A percentile compares a stretch with the other conserved stretches of the same genome.
phyloP scores from a whole-genome alignment of 2,329 filamentous ascomycete species.

The Pseudohalonectria lignicola region DNA sequence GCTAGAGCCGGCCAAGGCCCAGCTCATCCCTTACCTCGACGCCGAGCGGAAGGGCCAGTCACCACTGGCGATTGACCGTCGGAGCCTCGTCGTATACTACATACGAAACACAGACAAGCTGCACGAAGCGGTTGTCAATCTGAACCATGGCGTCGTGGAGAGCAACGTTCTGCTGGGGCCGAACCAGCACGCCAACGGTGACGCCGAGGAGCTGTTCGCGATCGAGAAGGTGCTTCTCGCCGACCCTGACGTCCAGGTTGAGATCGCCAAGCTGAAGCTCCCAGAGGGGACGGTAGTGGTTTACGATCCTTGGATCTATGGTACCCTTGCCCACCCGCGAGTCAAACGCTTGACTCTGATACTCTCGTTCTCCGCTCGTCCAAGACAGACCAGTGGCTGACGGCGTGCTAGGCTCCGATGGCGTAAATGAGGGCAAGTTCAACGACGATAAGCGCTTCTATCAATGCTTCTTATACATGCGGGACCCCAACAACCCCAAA shows the following conservation, averaged over 20 bases:
- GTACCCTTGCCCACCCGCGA: no score
- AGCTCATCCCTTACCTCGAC: conserved; percentile 37
- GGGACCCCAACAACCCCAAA: conserved; percentile 45
- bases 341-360: no score
- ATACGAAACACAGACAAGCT: conserved; percentile 50
- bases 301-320: conserved; percentile 56
- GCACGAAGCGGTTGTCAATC: conserved; percentile 46
- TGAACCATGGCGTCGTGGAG: conserved; percentile 38
- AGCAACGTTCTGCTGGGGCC: conserved; percentile 46
- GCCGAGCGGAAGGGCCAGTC: conserved; percentile 30
- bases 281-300: conserved; percentile 48
- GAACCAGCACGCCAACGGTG: conserved; percentile 46
- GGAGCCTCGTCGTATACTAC: conserved; percentile 46
- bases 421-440: conserved; percentile 13
- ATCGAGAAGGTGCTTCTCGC: conserved; percentile 44
- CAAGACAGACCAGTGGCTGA: no score
- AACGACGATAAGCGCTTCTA: conserved; percentile 19
- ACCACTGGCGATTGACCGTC: conserved; percentile 31
- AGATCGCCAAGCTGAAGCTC: conserved; percentile 50
- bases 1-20: conserved; percentile 42
- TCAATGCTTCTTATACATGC: conserved; percentile 57
- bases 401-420: conserved; percentile 37
- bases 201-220: conserved; percentile 47
- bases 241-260: conserved; percentile 45
- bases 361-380: no score